Conservation (phyloP, 202 grass and related monocot species). For the Cymbopogon flexuosus region DNA sequence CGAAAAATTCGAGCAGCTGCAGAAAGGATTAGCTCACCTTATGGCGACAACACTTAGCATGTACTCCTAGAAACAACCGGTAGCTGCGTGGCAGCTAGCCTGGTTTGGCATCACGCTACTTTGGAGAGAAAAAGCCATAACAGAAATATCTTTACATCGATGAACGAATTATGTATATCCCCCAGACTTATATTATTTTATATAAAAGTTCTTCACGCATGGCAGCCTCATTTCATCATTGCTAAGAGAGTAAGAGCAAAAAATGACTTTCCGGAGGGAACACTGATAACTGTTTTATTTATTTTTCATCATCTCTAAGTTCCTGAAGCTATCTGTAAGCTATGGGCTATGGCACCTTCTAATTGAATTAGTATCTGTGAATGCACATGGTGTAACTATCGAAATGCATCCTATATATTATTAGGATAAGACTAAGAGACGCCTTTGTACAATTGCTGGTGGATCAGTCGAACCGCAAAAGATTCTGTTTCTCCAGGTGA, state of each 20-base stretch:
- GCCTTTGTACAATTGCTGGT: conserved; percentile 31
- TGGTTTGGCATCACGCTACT: no score
- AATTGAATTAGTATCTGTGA: conserved; percentile 7
- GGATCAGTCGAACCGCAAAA: neutral
- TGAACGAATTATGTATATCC: neutral
- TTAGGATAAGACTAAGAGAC: conserved; percentile 6
- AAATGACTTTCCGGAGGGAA: neutral
- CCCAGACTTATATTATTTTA: neutral
- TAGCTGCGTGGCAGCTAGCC: no score
- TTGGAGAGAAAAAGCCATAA: no score
- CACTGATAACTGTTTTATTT: neutral
- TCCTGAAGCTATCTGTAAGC: neutral
- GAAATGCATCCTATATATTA: neutral
- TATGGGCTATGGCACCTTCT: conserved; percentile 1
- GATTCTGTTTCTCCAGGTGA: neutral
- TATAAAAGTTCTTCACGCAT: no score
- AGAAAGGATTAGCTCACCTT: no score
- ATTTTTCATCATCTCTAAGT: neutral
- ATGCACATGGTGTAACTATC: neutral
- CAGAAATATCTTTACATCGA: no score
- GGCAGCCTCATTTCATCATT: neutral
- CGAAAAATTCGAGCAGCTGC: no score
- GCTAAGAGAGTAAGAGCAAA: neutral
- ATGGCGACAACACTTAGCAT: no score
- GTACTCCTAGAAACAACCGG: no score